Conservation (phyloP, 495 filamentous ascomycete species). For the Trichoderma orchidacearum region DNA sequence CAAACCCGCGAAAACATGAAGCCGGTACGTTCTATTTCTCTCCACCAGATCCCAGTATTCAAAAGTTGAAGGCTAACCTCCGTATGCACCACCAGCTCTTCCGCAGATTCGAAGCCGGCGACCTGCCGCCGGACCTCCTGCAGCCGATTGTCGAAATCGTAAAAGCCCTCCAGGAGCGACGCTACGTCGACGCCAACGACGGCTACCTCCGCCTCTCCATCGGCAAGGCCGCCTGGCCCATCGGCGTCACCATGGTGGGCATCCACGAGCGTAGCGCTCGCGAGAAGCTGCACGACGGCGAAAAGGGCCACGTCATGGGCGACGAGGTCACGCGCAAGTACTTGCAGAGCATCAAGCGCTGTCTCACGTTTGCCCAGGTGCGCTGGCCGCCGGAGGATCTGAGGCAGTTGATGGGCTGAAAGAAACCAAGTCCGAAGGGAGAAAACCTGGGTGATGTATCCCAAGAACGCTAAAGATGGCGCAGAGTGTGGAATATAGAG, state of each 20-base stretch:
- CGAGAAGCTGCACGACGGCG: conserved; percentile 87
- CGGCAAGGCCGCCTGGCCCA: conserved; percentile 98
- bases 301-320: conserved; percentile 90
- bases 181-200: conserved; percentile 95
- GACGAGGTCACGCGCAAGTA: conserved; percentile 93
- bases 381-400: conserved; percentile 91
- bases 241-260: conserved; percentile 98
- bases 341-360: conserved; percentile 94
- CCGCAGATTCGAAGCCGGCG: conserved; percentile 66
- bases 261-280: conserved; percentile 93
- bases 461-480: too few relatives aligned
- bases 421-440: too few relatives aligned
- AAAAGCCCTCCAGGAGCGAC: conserved; percentile 68
- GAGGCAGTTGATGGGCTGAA: conserved; percentile 89
- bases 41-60: neutral
- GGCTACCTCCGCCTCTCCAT: conserved; percentile 87
- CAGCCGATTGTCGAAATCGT: conserved; percentile 90
- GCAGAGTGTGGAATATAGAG: too few relatives aligned
- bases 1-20: conserved; percentile 74
- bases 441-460: too few relatives aligned
- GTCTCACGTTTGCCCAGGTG: conserved; percentile 90
- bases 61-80: neutral
- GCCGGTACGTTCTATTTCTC: conserved; percentile 32
- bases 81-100: conserved; percentile 42
- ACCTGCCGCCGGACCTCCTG: conserved; percentile 68